These are phyloP conservation scores for Aspergillus ellipticus DNA, from an alignment of 495 filamentous ascomycete species.

Conservation along the genomic window DNA sequence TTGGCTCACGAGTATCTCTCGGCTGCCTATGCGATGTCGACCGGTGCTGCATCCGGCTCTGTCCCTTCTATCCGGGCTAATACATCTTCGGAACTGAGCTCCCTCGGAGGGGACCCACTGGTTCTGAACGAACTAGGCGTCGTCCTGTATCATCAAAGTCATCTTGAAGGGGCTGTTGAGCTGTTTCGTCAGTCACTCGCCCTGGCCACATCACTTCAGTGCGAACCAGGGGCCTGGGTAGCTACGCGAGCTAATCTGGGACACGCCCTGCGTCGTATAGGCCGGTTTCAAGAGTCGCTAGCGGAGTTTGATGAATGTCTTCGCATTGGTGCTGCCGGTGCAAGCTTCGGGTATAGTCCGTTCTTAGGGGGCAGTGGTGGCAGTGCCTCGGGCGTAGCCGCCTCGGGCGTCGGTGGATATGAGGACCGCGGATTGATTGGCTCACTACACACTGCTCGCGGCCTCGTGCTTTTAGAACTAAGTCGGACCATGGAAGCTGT, in stretches of 20 bases:
- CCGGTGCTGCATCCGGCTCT: conserved; percentile 46
- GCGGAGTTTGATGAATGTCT: conserved; percentile 79
- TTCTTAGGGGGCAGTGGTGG: conserved; percentile 39
- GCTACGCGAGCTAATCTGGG: conserved; percentile 84
- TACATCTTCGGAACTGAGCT: conserved; percentile 51
- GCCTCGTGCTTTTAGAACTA: conserved; percentile 68
- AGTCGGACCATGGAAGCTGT: conserved; percentile 64
- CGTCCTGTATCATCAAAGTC: conserved; percentile 87
- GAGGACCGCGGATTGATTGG: conserved; percentile 45
- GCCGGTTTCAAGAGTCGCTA: conserved; percentile 67
- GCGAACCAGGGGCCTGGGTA: conserved; percentile 79
- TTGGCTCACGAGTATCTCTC: conserved; percentile 94
- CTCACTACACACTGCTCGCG: conserved; percentile 47
- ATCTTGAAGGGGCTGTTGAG: conserved; percentile 64
- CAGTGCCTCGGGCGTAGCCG: conserved; percentile 28
- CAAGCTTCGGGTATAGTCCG: conserved; percentile 46
- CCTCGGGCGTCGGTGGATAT: conserved; percentile 43
- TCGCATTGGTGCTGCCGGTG: conserved; percentile 68
- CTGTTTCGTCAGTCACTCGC: conserved; percentile 71
- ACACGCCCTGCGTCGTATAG: conserved; percentile 75
- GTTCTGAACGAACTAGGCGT: conserved; percentile 95
- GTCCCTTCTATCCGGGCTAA: conserved; percentile 23
- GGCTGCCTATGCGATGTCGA: conserved; percentile 71
- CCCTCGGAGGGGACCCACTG: conserved; percentile 64
- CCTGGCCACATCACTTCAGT: conserved; percentile 74